These are phyloP conservation scores for Knoxia roxburghii DNA, from an alignment of 257 asterid genomes.

Conservation along the genomic window DNA sequence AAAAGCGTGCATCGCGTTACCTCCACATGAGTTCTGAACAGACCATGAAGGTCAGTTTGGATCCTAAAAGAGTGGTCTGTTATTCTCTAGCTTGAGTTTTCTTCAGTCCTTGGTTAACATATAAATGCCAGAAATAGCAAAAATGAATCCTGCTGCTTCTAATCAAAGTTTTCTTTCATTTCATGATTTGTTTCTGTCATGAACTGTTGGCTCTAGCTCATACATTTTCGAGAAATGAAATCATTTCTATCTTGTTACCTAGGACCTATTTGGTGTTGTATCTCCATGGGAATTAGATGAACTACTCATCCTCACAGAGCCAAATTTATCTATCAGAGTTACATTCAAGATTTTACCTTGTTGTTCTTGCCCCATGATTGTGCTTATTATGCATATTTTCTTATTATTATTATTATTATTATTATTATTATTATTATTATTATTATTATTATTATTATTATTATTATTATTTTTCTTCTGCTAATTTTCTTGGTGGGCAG, in stretches of 20 bases:
- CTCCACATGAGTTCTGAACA: slow-evolving; percentile 90
- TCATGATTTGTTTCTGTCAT: background rate
- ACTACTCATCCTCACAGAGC: background rate
- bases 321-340: background rate
- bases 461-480: slow-evolving; percentile 3
- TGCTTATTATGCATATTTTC: background rate
- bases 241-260: background rate
- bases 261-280: background rate
- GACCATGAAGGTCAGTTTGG: slow-evolving; percentile 76
- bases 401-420: no score
- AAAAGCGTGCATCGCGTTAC: slow-evolving; percentile 97
- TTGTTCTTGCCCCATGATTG: background rate
- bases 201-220: background rate
- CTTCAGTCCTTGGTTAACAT: background rate
- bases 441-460: slow-evolving; percentile 3
- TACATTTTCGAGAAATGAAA: background rate
- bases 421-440: no score
- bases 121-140: background rate
- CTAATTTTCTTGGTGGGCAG: slow-evolving; percentile 31
- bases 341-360: background rate
- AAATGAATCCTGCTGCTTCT: background rate
- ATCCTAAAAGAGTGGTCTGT: background rate
- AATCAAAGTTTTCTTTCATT: background rate
- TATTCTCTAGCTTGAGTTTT: background rate
- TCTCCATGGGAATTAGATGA: background rate